Evolutionary conservation across 805 yeast species (phyloP), one percentile per base, ranked within the genome.

Genomic region (Candida easanensis): DNA sequence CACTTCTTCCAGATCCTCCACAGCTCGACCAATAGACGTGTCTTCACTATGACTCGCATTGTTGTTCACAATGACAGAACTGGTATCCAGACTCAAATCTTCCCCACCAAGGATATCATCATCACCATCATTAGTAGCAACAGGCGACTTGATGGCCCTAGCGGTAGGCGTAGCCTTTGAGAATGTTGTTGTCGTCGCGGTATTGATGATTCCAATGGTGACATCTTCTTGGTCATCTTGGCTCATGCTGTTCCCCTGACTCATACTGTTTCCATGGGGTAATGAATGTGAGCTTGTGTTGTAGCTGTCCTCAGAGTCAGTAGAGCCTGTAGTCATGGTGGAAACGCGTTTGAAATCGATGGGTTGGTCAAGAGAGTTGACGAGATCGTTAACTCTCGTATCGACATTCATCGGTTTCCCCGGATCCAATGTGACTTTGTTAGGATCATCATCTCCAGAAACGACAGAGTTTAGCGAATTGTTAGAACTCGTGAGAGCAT

Each of bases 391-490:
- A 15, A 54, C 52, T 14, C 53, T 44, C 30, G 37, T 33, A 36
- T 48, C 53, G 5, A 14, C 43, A 30, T 35, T 33, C 14, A 38
- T n/a, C 4, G 58, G 65, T 45, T 63, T 69, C 0, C 73, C 75
- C 3, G 79, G 79, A 52, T 75, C 79, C 60, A 74, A 61, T 2
- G 75, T 70, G n/a, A 21, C 30, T 67, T 44, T 52, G 10, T 32
- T 32, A 1, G 33, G 33, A 7, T 39, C 36, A 10, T 37, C 45
- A 3, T 30, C 31, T 4, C 5, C n/a, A n/a, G 19, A 22, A 5
- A 18, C 3, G 42, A 7, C 53, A 4, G 36, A 20, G 26, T 13
- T n/a, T 11, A 47, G 22, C 3, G 57, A 51, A 19, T 26, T 42
- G 15, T 39, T 39, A 1, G 56, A 46, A n/a, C 45, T 44, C 11